These are phyloP conservation scores for Tylopilus plumbeoviolaceoides DNA, from an alignment of 768 basidiomycete genomes.

Conservation along the genomic window DNA sequence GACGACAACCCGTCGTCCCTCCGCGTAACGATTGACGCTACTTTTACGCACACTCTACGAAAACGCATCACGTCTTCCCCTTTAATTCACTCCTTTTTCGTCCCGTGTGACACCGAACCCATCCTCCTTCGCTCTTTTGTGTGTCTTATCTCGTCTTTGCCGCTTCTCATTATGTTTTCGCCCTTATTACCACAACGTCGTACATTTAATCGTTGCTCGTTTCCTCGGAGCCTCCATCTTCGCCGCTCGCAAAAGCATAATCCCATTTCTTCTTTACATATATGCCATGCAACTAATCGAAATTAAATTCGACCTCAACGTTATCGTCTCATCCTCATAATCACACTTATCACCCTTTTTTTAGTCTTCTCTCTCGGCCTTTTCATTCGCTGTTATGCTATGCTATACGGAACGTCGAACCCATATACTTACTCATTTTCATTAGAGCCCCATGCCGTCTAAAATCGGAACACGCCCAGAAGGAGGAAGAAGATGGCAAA, in stretches of 20 bases:
- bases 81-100: background rate
- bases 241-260: background rate
- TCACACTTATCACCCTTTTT: background rate
- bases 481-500: background rate
- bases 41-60: slow-evolving; percentile 23
- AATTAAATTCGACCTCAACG: background rate
- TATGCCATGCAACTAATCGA: background rate
- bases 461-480: background rate
- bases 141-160: background rate
- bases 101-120: background rate
- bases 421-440: background rate
- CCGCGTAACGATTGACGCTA: slow-evolving; percentile 18
- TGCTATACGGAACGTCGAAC: background rate
- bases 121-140: background rate
- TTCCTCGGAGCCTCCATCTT: background rate
- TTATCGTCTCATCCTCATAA: background rate
- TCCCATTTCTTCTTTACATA: background rate
- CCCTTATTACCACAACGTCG: slow-evolving; percentile 9
- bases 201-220: slow-evolving; percentile 7
- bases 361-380: background rate
- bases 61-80: slow-evolving; percentile 14
- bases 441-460: background rate
- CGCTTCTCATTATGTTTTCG: background rate
- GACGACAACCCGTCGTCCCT: background rate
- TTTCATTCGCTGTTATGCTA: background rate